These are phyloP conservation scores for Cryptococcus wingfieldii DNA, from an alignment of 1,284 basidiomycete species.

Conservation along the genomic window DNA sequence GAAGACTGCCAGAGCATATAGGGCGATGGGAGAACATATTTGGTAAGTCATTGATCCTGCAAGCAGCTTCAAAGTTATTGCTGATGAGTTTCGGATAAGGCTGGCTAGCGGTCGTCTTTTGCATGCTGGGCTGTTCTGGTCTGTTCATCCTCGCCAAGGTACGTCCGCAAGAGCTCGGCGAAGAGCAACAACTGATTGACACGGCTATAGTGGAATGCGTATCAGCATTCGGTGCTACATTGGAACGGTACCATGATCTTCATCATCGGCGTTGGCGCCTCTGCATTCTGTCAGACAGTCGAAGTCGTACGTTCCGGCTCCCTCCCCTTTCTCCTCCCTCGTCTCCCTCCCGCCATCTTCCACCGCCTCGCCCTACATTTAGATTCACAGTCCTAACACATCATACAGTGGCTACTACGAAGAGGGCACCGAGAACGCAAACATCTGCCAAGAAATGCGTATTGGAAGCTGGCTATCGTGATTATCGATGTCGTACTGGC, in stretches of 20 bases:
- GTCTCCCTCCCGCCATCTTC: too few relatives aligned
- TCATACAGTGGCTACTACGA: slow-evolving; percentile 39
- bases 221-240: slow-evolving; percentile 50
- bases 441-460: slow-evolving; percentile 49
- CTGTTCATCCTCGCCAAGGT: slow-evolving; percentile 50
- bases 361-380: too few relatives aligned
- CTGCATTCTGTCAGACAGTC: slow-evolving; percentile 51
- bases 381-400: not conserved
- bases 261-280: slow-evolving; percentile 50
- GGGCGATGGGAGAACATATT: slow-evolving; percentile 43
- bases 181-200: not conserved
- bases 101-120: slow-evolving; percentile 50
- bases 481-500: slow-evolving; percentile 46
- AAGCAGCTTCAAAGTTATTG: not conserved
- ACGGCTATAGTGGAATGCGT: slow-evolving; percentile 44
- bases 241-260: slow-evolving; percentile 53
- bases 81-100: slow-evolving; percentile 24
- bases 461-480: slow-evolving; percentile 51
- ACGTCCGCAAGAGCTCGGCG: slow-evolving; percentile 12
- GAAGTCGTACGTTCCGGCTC: slow-evolving; percentile 48
- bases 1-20: slow-evolving; percentile 51
- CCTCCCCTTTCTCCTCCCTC: not conserved
- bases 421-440: slow-evolving; percentile 49
- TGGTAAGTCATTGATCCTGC: slow-evolving; percentile 8
- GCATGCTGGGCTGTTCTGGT: slow-evolving; percentile 46